phyloP scores from a whole-genome alignment of 2,329 filamentous ascomycete genomes.

The Ophiocordyceps polyrhachis-furcata region DNA sequence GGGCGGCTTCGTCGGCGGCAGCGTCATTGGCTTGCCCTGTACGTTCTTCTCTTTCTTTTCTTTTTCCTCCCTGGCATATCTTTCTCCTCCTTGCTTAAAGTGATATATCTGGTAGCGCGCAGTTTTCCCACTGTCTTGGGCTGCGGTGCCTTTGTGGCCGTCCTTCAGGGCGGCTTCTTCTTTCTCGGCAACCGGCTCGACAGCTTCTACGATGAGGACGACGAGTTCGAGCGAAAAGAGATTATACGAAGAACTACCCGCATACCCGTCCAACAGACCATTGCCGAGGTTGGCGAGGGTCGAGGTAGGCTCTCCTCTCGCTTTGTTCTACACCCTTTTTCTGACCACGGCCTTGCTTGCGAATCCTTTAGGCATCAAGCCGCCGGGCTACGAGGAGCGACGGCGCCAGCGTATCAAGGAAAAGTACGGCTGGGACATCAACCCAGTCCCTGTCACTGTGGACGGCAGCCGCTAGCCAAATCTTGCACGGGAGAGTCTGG shows the following conservation, averaged over 20 bases:
- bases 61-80: background rate
- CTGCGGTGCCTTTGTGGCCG: constrained; percentile 38
- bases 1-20: constrained; percentile 60
- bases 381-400: constrained; percentile 68
- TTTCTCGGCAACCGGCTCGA: constrained; percentile 46
- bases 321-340: background rate
- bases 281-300: constrained; percentile 69
- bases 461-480: constrained; percentile 21
- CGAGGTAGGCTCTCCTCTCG: constrained; percentile 40
- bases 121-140: constrained; percentile 54
- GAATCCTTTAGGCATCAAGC: constrained; percentile 46
- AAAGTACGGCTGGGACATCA: constrained; percentile 74
- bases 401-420: constrained; percentile 65
- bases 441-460: constrained; percentile 36
- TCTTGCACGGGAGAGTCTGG: background rate
- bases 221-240: constrained; percentile 62
- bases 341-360: background rate
- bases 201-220: constrained; percentile 34
- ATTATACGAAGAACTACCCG: constrained; percentile 54
- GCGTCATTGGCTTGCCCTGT: constrained; percentile 56
- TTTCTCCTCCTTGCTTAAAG: no score
- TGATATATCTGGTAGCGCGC: constrained; percentile 9
- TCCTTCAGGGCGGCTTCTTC: constrained; percentile 43
- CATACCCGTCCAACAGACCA: constrained; percentile 58
- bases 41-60: constrained; percentile 6